These are phyloP conservation scores for Ogataea wickerhamii DNA, from an alignment of 805 yeast genomes.

Conservation along the genomic window DNA sequence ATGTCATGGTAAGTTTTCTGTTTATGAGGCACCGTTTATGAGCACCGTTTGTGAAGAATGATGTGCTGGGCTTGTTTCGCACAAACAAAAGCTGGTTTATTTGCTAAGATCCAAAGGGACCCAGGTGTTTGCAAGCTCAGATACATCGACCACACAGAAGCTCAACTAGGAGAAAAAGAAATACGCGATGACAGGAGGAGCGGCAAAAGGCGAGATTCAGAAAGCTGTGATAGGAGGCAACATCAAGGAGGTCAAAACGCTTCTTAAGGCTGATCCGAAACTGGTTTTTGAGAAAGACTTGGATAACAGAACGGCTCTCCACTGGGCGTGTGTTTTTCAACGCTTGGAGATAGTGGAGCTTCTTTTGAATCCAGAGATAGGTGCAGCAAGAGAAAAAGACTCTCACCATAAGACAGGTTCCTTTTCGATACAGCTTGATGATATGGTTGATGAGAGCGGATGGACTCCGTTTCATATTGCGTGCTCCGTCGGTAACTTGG, in stretches of 20 bases:
- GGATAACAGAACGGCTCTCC: slow-evolving; percentile 77
- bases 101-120: too few relatives aligned
- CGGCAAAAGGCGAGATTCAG: slow-evolving; percentile 37
- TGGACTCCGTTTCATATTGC: slow-evolving; percentile 91
- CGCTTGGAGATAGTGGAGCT: slow-evolving; percentile 48
- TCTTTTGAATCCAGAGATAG: slow-evolving; percentile 37
- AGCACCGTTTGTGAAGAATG: too few relatives aligned
- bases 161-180: too few relatives aligned
- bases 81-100: too few relatives aligned
- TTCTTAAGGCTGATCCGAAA: slow-evolving; percentile 49
- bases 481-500: slow-evolving; percentile 63
- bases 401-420: slow-evolving; percentile 2
- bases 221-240: slow-evolving; percentile 68
- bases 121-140: too few relatives aligned
- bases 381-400: slow-evolving; percentile 6
- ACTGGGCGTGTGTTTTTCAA: slow-evolving; percentile 80
- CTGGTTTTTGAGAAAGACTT: slow-evolving; percentile 50
- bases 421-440: slow-evolving; percentile 59
- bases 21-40: too few relatives aligned
- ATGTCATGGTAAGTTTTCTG: too few relatives aligned
- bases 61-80: too few relatives aligned
- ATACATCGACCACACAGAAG: too few relatives aligned
- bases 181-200: neutral
- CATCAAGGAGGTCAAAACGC: slow-evolving; percentile 44
- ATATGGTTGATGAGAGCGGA: slow-evolving; percentile 66